phyloP scores from a whole-genome alignment of 1,284 basidiomycete species.

The Laetiporus sulphureus region DNA sequence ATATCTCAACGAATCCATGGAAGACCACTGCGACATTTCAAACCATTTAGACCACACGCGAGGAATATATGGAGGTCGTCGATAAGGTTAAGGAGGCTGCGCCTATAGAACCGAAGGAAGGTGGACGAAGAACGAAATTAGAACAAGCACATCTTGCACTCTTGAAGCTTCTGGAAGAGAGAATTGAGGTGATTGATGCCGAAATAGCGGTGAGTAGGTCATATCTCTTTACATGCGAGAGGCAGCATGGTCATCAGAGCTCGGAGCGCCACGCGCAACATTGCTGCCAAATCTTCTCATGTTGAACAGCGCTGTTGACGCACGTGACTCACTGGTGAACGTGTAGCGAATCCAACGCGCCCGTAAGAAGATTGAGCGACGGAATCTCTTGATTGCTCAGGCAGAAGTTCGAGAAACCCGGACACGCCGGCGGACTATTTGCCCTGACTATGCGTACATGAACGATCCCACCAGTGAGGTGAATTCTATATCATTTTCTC shows the following conservation, averaged over 20 bases:
- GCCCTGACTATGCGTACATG: conserved; percentile 73
- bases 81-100: conserved; percentile 49
- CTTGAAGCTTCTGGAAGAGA: conserved; percentile 50
- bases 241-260: too few relatives aligned
- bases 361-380: conserved; percentile 63
- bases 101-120: conserved; percentile 41
- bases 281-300: too few relatives aligned
- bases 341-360: conserved; percentile 60
- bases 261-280: too few relatives aligned
- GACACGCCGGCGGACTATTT: conserved; percentile 60
- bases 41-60: conserved; percentile 57
- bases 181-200: conserved; percentile 57
- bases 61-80: conserved; percentile 59
- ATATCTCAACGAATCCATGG: conserved; percentile 79
- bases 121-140: conserved; percentile 43
- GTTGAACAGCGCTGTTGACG: conserved; percentile 5
- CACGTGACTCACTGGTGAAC: conserved; percentile 18
- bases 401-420: conserved; percentile 72
- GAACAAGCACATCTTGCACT: conserved; percentile 56
- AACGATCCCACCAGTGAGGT: conserved; percentile 60
- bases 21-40: conserved; percentile 72
- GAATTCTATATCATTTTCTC: conserved; percentile 24
- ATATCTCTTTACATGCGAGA: not conserved
- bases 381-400: conserved; percentile 56
- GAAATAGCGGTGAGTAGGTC: conserved; percentile 56